Evolutionary conservation across 1,284 basidiomycete genomes (phyloP).

Genomic region (Marasmius tenuissimus): DNA sequence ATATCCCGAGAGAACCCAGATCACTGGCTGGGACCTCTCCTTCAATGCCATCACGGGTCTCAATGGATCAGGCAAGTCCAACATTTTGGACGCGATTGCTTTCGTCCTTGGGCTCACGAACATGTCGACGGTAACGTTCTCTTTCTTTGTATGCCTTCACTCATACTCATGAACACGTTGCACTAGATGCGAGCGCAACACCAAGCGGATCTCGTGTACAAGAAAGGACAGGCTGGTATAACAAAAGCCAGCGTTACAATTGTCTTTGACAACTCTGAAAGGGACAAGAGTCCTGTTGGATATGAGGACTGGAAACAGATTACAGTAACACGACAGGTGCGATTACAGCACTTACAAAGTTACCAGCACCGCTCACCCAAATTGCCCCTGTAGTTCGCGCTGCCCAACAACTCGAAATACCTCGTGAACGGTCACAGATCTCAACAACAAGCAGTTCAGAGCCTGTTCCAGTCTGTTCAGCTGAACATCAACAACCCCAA

Average conservation of each 20-base stretch:
- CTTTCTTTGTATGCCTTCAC: not conserved
- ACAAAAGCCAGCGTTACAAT: conserved; percentile 98
- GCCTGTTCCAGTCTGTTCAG: conserved; percentile 95
- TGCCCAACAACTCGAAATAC: conserved; percentile 96
- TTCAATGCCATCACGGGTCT: conserved; percentile 98
- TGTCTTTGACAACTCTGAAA: conserved; percentile 98
- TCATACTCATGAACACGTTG: not conserved
- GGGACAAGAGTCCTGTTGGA: conserved; percentile 83
- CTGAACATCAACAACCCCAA: conserved; percentile 99
- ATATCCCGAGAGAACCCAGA: conserved; percentile 93
- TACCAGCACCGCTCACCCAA: not conserved
- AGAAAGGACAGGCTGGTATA: conserved; percentile 95
- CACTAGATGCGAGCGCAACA: conserved; percentile 91
- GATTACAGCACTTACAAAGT: conserved; percentile 19
- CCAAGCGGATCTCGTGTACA: conserved; percentile 97
- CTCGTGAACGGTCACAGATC: conserved; percentile 97
- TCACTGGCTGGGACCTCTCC: conserved; percentile 92
- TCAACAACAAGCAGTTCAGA: conserved; percentile 86
- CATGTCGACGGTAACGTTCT: conserved; percentile 69
- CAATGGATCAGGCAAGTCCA: conserved; percentile 94
- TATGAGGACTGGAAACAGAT: conserved; percentile 86
- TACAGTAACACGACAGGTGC: conserved; percentile 93
- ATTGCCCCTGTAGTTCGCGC: conserved; percentile 64
- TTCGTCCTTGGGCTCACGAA: conserved; percentile 97
- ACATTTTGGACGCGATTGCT: conserved; percentile 96